These are phyloP conservation scores for Gaeumannomyces tritici DNA, from an alignment of 2,329 filamentous ascomycete genomes.

Conservation along the genomic window DNA sequence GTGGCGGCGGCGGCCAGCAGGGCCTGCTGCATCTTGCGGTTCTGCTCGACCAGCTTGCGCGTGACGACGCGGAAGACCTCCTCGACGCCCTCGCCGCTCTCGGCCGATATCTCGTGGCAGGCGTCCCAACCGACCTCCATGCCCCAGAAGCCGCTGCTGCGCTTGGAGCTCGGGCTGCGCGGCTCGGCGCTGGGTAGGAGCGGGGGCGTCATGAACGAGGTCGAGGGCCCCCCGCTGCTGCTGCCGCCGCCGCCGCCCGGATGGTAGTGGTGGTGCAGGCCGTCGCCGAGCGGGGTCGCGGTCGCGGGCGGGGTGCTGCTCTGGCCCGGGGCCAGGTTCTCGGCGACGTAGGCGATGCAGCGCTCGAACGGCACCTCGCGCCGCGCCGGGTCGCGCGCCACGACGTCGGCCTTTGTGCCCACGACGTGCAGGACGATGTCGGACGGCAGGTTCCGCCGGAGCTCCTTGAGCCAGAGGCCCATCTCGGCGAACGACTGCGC, in stretches of 20 bases:
- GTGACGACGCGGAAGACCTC: slow-evolving; percentile 77
- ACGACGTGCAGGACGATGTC: slow-evolving; percentile 90
- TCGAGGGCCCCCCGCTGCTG: not conserved
- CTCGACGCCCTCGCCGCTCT: slow-evolving; percentile 90
- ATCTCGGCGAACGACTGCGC: slow-evolving; percentile 81
- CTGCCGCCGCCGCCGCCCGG: too few species aligned
- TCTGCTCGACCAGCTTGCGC: slow-evolving; percentile 54
- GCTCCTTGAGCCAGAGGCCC: slow-evolving; percentile 81
- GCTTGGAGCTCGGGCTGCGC: slow-evolving; percentile 52
- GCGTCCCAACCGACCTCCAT: slow-evolving; percentile 94
- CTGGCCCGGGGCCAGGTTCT: slow-evolving; percentile 70
- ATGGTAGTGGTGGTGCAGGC: not conserved
- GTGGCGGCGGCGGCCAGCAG: slow-evolving; percentile 44
- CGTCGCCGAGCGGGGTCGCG: slow-evolving; percentile 24
- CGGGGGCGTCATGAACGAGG: slow-evolving; percentile 5
- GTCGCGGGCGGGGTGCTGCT: slow-evolving; percentile 60
- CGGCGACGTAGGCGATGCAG: slow-evolving; percentile 91
- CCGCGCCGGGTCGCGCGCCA: slow-evolving; percentile 67
- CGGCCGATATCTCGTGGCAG: slow-evolving; percentile 92
- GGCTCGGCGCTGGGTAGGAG: slow-evolving; percentile 32
- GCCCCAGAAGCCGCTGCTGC: slow-evolving; percentile 75
- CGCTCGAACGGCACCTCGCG: slow-evolving; percentile 88
- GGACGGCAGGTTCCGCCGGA: slow-evolving; percentile 66
- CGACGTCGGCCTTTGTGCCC: slow-evolving; percentile 86
- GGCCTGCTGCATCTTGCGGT: slow-evolving; percentile 52